Evolutionary conservation across 768 basidiomycete species (phyloP), one percentile per base, ranked within the genome.

Genomic region (Panellus pusillus): DNA sequence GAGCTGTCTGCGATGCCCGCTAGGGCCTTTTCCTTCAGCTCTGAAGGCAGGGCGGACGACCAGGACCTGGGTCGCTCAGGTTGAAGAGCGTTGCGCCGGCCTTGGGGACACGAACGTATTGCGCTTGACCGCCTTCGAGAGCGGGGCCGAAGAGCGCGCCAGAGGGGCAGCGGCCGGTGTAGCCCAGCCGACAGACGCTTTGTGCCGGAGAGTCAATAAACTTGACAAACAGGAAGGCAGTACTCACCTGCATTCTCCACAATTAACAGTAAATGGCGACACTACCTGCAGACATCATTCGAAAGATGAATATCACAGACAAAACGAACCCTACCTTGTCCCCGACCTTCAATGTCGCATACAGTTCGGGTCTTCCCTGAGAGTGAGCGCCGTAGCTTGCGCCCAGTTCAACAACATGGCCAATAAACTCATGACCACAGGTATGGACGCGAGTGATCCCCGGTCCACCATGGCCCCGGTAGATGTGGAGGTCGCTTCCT

Each of bases 191-290:
- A 62, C 88, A 91, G 44, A 82, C 80, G 45, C 90, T 92, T 42
- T 35, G 29, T 29, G 0, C 4, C 0, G 37, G 24, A 19, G 32
- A 43, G 31, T 11, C 14, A 50, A 29, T 54, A n/a, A 19, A 37
- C 14, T 43, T 38, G 3, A n/a, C 28, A 18, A 13, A 17, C 9
- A 20, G 35, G 15, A 28, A 9, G 15, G 13, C 20, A 9, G 39
- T 31, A 77, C 83, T 63, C 55, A 92, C 89, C 85, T 81, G 78
- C 91, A 93, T 64, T 91, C 89, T n/a, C 84, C 86, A 59, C 91
- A 93, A 44, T 82, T 88, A n/a, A 80, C 77, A 0, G 89, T 89
- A 68, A 91, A 92, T 3, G 91, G 87, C 1, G 88, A 83, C 19
- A 92, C 83, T 13, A 92, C 86, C 58, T 60, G 32, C 3, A 39